Evolutionary conservation across 345 rosid species (phyloP).

Genomic region (Salix dunnii): DNA sequence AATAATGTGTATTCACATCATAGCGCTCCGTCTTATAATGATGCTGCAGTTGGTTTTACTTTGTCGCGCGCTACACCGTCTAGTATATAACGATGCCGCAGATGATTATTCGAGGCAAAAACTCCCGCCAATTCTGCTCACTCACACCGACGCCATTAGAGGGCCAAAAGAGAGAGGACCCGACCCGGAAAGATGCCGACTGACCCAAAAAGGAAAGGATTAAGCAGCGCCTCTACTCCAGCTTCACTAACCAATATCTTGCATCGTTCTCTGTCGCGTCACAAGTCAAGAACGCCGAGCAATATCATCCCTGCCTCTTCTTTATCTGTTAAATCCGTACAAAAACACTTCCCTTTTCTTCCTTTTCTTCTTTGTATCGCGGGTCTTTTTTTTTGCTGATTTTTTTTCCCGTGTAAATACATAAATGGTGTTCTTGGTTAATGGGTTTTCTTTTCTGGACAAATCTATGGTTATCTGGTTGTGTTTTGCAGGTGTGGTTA

Average conservation of each 20-base stretch:
- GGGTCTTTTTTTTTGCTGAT: rapidly evolving
- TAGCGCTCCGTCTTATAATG: too few relatives aligned
- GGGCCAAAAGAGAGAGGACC: background rate
- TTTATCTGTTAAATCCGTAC: conserved; percentile 9
- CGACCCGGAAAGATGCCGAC: background rate
- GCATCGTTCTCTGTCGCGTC: background rate
- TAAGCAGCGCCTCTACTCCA: background rate
- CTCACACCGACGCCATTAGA: background rate
- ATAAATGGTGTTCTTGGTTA: background rate
- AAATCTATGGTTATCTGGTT: background rate
- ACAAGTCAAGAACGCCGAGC: background rate
- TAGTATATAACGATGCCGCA: too few relatives aligned
- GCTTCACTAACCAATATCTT: background rate
- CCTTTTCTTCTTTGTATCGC: background rate
- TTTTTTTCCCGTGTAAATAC: background rate
- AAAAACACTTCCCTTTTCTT: background rate
- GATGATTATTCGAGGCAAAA: too few relatives aligned
- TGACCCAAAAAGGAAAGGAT: background rate
- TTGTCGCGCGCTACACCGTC: too few relatives aligned
- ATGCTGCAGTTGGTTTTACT: too few relatives aligned
- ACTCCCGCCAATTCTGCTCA: background rate
- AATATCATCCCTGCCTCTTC: background rate
- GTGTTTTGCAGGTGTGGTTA: conserved; percentile 27
- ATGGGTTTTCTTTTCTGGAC: background rate
- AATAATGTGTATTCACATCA: too few relatives aligned